Base-by-base conservation (phyloP, 1,284 basidiomycete genomes). In the Leccinum subatratum region DNA sequence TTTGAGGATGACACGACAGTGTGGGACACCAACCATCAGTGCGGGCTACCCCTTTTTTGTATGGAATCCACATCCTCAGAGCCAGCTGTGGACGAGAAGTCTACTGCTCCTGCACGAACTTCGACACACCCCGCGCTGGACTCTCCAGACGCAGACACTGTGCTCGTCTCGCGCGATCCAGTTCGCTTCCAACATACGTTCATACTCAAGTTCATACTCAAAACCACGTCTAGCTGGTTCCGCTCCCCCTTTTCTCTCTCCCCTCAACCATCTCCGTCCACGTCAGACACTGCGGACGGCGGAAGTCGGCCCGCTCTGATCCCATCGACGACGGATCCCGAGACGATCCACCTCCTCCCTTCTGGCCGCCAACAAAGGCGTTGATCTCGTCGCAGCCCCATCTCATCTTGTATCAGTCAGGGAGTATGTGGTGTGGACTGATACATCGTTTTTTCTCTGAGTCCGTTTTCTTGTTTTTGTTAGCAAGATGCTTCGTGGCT, bases 191-290 rank as follows among this genome's bases (percentile, higher is more conserved):
- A 82, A 25, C 25, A 25, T 25, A 25, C 25, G 25, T 25, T 25
- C 22, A 78, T 88, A 16, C 86, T 86, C 67, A 83, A 84, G 0
- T 83, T 79, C 73, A 85, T 82, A 1, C 79, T 89, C 56, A 73
- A 83, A 70, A 86, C 82, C n/a, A 86, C 86, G 0, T 89, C 86
- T 2, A 82, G 83, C 30, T 88, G 87, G 82, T 75, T 73, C 39
- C 80, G 82, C 14, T 75, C 83, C 8, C 85, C 87, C 78, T 84
- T 87, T 72, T 80, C 81, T n/a, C 77, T 88, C 1, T 25, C 25
- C 25, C 86, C 87, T 1, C 82, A 84, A n/a, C 16, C 56, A 22
- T 16, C 54, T 14, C 11, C 54, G 6, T 54, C 51, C 42, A 45
- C 8, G 4, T 45, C 45, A 11, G 51, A 56, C 22, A 25, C 22